Evolutionary conservation across 1,284 basidiomycete species (phyloP), one percentile per base, ranked within the genome.

Genomic region (Coniferiporia weirii): DNA sequence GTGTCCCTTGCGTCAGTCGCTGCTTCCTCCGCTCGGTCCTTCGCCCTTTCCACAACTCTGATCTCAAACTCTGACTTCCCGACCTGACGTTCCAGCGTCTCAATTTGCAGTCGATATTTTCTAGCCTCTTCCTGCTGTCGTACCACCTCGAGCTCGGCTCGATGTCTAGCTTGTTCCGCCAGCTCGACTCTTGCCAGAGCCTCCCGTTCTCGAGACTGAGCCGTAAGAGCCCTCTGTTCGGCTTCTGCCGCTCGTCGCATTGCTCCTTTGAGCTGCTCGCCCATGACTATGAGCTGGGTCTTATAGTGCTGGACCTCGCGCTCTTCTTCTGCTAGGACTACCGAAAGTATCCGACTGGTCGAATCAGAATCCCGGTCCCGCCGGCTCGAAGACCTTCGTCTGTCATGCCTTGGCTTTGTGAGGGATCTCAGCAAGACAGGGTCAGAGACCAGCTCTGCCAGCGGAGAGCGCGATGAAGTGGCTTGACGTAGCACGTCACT

Each of bases 241-340:
- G 80, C 79, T 43, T 78, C 73, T 55, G 80, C 79, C 27, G 79
- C 81, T 49, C 79, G 73, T 46, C 77, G 76, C 57, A 76, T 79
- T 70, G 86, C 84, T 59, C 75, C 72, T 65, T 85, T 81, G 34
- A 87, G 73, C 46, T 78, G 75, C 54, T 84, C 81, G 38, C 76
- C 77, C 4, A 83, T 78, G 52, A 71, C 72, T 56, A 77, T 76
- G 27, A 87, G 74, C 36, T 83, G 67, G 38, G 76, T 74, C 67
- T 83, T 85, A 61, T 87, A 75, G 60, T 79, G 78, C 61, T 77
- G 75, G 34, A 76, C 75, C 65, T 85, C 81, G 54, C 79, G 78
- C 67, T 86, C 82, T 67, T 85, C 82, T 62, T 86, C 84, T n/a
- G 79, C 78, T 34, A 86, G 75, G 44, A 81, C 75, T 36, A 79